These are phyloP conservation scores for Skeletonema tropicum DNA, from an alignment of 108 stramenopile genomes.

Conservation along the genomic window DNA sequence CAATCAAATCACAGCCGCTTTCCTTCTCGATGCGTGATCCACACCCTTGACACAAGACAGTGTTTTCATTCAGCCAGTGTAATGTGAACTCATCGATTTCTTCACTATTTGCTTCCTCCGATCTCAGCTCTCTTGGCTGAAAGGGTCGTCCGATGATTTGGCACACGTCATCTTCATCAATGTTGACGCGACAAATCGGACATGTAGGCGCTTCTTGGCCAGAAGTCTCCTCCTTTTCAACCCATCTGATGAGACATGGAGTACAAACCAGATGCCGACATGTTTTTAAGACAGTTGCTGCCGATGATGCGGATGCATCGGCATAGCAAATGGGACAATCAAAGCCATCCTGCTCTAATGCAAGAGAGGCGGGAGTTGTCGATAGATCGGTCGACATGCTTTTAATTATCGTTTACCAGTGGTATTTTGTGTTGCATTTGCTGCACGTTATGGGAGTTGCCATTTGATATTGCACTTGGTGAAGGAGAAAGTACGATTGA, in stretches of 20 bases:
- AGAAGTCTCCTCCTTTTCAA: constrained; percentile 15
- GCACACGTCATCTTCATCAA: constrained; percentile 9
- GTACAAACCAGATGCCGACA: constrained; percentile 20
- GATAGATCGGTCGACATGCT: not conserved
- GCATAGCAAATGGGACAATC: not conserved
- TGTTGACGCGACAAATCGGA: constrained; percentile 18
- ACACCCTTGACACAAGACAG: constrained; percentile 6
- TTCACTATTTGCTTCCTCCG: not conserved
- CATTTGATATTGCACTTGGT: no score
- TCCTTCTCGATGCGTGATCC: constrained; percentile 14
- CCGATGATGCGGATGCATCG: not conserved
- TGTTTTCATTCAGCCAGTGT: constrained; percentile 27
- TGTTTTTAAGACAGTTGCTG: not conserved
- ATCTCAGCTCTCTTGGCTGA: not conserved
- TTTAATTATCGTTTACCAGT: not conserved
- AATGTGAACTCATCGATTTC: constrained; percentile 26
- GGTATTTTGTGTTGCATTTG: no score
- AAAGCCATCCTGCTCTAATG: not conserved
- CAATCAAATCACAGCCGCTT: constrained; percentile 23
- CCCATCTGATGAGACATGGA: constrained; percentile 21
- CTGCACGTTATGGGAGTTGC: no score
- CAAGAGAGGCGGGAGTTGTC: not conserved
- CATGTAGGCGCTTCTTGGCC: constrained; percentile 14
- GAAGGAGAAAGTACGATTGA: no score
- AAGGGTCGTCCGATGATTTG: constrained; percentile 12